Evolutionary conservation across 108 stramenopile genomes (phyloP), one percentile per base, ranked within the genome.

Genomic region (Nitzschia sp.): DNA sequence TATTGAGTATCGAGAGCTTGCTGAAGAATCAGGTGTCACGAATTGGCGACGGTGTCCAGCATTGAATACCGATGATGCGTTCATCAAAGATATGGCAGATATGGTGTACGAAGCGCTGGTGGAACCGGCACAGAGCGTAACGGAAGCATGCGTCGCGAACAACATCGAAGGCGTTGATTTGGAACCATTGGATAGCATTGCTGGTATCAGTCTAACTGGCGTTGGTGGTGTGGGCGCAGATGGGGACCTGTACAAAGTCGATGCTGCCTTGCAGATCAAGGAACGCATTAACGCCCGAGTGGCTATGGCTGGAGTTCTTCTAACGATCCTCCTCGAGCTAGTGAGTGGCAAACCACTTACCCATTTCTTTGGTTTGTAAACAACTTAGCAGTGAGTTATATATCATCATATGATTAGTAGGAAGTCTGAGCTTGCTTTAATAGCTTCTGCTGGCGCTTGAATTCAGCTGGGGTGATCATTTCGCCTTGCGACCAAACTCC

Each of bases 1-100:
- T 83, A 95, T 98, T 66, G 99, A 99, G 80, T 99, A 99, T 72
- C 78, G 95, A 29, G 98, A 99, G 72, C 68, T 98, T 35, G 99
- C 99, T 27, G 81, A 97, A 71, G 94, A 98, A 69, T 84, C 82
- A 45, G 99, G 98, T 28, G 88, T 97, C 32, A 74, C 74, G 28
- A 89, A 96, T 64, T 98, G 97, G 94, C 59, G 91, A 29, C 81
- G 96, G 31, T 95, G 95, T 59, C 97, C 98, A 11, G 97, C 97
- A 18, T 83, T 98, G 51, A 98, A 98, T 74, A 97, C 97, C 31
- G 95, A 98, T 64, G 64, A 78, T 8, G 72, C 80, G 11, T 98
- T 99, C 70, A 95, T 97, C 35, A 74, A 88, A 29, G 99, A 98
- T 66, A 89, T 98, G 94, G 98, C 99, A 6, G 91, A 96, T 64